Conservation (phyloP, 768 basidiomycete genomes). For the Ephemerocybe angulata region DNA sequence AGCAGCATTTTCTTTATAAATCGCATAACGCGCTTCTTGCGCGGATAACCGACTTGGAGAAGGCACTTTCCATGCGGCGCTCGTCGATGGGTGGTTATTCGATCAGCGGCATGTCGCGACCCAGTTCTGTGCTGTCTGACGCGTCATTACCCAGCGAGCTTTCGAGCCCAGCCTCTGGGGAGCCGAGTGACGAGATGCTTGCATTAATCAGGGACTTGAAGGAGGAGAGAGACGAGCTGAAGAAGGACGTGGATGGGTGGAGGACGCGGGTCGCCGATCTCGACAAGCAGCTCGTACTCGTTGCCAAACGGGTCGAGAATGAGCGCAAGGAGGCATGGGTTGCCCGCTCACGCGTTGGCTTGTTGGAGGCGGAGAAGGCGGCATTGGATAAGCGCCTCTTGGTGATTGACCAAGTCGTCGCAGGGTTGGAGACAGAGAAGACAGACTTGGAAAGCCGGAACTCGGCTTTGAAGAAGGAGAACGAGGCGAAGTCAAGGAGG, state of each 20-base stretch:
- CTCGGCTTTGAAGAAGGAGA: conserved; percentile 30
- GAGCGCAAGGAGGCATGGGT: conserved; percentile 84
- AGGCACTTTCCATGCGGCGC: conserved; percentile 49
- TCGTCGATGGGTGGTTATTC: conserved; percentile 30
- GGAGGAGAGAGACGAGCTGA: conserved; percentile 84
- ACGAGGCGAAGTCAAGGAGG: conserved; percentile 32
- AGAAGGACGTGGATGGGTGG: conserved; percentile 88
- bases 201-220: conserved; percentile 74
- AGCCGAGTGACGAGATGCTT: conserved; percentile 76
- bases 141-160: conserved; percentile 31
- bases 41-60: conserved; percentile 79
- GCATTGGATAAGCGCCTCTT: conserved; percentile 48
- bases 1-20: conserved; percentile 84
- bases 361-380: conserved; percentile 67
- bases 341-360: conserved; percentile 65
- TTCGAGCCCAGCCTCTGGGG: conserved; percentile 23
- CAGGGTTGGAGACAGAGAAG: conserved; percentile 26
- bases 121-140: conserved; percentile 49
- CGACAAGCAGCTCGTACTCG: conserved; percentile 63
- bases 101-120: conserved; percentile 42
- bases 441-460: conserved; percentile 23
- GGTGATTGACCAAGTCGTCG: conserved; percentile 29
- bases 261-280: conserved; percentile 69
- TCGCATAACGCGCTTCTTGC: conserved; percentile 79
- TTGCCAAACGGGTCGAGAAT: conserved; percentile 68